phyloP scores from a whole-genome alignment of 2,329 filamentous ascomycete species.

The Talaromyces sp. region DNA sequence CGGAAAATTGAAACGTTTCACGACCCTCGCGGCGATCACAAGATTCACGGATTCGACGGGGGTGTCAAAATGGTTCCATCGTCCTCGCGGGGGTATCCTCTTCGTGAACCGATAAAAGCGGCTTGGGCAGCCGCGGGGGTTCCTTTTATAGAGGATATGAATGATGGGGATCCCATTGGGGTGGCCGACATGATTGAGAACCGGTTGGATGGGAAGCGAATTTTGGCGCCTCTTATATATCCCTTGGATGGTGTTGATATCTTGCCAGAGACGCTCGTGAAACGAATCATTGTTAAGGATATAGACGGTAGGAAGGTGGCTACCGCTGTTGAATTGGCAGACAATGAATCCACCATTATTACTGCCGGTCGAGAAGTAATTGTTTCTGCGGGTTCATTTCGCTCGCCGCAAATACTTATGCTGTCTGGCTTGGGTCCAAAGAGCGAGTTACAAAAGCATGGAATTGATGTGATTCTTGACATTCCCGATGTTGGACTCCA shows the following conservation, averaged over 20 bases:
- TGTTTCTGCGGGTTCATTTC: too few relatives aligned
- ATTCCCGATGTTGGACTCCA: too few relatives aligned
- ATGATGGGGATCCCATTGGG: background rate
- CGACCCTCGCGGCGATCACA: conserved; percentile 20
- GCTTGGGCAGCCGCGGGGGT: background rate
- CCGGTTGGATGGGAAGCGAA: conserved; percentile 10
- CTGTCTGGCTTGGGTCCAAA: too few relatives aligned
- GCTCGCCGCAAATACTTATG: too few relatives aligned
- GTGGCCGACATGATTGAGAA: conserved; percentile 12
- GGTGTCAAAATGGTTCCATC: conserved; percentile 19
- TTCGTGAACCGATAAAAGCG: conserved; percentile 9
- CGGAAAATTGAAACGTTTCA: conserved; percentile 22
- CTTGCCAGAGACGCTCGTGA: conserved; percentile 3
- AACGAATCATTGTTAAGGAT: too few relatives aligned
- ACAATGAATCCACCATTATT: background rate
- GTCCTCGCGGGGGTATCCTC: conserved; percentile 15
- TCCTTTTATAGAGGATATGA: conserved; percentile 5
- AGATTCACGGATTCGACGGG: conserved; percentile 24
- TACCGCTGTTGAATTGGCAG: background rate
- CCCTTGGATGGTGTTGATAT: background rate
- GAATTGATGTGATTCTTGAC: too few relatives aligned
- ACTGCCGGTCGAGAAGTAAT: conserved; percentile 39
- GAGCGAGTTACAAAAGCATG: too few relatives aligned
- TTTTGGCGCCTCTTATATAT: conserved; percentile 1
- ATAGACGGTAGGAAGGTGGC: background rate